These are phyloP conservation scores for Xylariaceae sp. DNA, from an alignment of 2,329 filamentous ascomycete genomes.

Conservation along the genomic window DNA sequence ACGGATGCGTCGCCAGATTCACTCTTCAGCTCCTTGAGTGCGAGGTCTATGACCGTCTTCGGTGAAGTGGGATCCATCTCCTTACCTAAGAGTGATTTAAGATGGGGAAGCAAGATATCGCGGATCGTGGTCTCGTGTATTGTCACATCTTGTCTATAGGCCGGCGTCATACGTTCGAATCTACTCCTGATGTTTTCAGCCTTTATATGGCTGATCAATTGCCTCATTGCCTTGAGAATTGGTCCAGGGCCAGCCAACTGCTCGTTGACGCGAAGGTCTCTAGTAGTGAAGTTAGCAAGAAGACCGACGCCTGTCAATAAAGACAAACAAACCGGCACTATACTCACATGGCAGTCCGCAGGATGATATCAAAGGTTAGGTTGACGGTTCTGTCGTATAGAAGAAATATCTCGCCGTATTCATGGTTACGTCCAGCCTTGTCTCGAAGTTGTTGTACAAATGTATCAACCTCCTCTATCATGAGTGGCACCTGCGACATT, in stretches of 20 bases:
- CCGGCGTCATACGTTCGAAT: slow-evolving; percentile 14
- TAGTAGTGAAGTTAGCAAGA: neutral
- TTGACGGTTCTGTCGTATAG: slow-evolving; percentile 21
- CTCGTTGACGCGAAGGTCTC: slow-evolving; percentile 17
- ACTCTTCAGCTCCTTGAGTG: slow-evolving; percentile 2
- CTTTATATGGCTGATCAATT: slow-evolving; percentile 5
- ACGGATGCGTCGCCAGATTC: neutral
- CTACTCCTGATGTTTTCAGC: slow-evolving; percentile 3
- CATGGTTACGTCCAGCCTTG: neutral
- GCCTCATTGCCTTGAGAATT: slow-evolving; percentile 9
- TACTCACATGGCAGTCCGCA: slow-evolving; percentile 24
- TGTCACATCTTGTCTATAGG: slow-evolving; percentile 3
- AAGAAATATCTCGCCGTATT: slow-evolving; percentile 21
- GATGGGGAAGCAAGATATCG: slow-evolving; percentile 9
- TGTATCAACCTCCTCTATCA: slow-evolving; percentile 23
- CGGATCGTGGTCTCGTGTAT: neutral
- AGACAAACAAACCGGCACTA: too few species aligned
- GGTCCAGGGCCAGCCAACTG: slow-evolving; percentile 13
- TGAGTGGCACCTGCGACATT: neutral
- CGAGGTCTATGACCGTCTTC: slow-evolving; percentile 14
- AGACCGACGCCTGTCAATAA: too few species aligned
- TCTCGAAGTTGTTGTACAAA: slow-evolving; percentile 19
- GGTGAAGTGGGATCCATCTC: too few species aligned
- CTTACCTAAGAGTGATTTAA: neutral
- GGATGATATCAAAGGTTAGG: slow-evolving; percentile 30